A percentile compares a stretch with the other conserved stretches of the same genome.
Conservation (phyloP, 345 rosid genomes). For the Populus nigra region DNA sequence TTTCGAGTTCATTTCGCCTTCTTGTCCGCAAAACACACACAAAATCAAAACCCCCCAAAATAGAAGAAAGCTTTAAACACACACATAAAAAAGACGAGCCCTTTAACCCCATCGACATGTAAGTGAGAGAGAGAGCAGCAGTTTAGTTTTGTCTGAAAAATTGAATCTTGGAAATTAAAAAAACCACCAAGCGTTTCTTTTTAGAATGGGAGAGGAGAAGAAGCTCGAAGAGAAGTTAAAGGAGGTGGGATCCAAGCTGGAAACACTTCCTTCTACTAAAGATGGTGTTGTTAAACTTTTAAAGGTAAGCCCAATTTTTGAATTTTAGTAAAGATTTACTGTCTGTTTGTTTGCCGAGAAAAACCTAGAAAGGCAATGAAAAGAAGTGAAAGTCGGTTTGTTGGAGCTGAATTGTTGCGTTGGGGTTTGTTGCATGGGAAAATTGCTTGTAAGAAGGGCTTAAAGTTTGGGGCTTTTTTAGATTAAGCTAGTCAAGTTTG, state of each 20-base stretch:
- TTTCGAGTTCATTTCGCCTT: conserved; percentile 36
- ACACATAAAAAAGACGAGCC: neutral
- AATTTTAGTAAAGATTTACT: neutral
- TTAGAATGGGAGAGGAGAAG: conserved; percentile 33
- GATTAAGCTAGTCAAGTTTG: neutral
- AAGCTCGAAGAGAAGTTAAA: conserved; percentile 63
- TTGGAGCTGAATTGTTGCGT: neutral
- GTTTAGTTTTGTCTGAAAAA: neutral
- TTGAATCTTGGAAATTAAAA: neutral
- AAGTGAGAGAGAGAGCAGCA: neutral
- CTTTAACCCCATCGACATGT: conserved; percentile 22
- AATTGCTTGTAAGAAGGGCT: neutral
- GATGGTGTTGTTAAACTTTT: conserved; percentile 80
- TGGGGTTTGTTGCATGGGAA: neutral
- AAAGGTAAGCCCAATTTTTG: conserved; percentile 51
- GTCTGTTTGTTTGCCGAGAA: conserved; percentile 9
- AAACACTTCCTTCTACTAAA: conserved; percentile 59
- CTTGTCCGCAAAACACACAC: conserved; percentile 35
- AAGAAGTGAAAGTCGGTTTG: neutral
- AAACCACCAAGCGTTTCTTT: neutral
- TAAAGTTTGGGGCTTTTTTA: neutral
- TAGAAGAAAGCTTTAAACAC: neutral
- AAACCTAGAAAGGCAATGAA: neutral
- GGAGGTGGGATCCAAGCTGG: conserved; percentile 92
- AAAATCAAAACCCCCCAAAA: neutral